A percentile compares a stretch with the other conserved stretches of the same genome.
Conservation (phyloP, 2,329 filamentous ascomycete genomes). For the Scortechinia acanthostroma region DNA sequence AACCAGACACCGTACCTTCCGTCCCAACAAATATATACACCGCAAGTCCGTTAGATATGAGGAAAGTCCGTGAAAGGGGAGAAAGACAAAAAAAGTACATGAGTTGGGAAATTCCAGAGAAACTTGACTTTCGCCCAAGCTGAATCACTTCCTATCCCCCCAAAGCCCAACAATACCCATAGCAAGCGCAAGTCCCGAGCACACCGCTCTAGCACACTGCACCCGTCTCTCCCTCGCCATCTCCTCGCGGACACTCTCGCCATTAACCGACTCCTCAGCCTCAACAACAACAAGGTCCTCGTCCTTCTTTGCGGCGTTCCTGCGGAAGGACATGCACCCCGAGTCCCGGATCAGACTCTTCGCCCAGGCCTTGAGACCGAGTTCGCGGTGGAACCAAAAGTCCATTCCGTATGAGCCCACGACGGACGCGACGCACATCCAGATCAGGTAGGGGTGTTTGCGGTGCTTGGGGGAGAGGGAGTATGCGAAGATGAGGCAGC, state of each 20-base stretch:
- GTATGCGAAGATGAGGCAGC: conserved; percentile 73
- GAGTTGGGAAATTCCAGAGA: too few relatives aligned
- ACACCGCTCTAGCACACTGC: background rate
- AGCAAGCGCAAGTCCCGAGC: background rate
- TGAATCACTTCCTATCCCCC: conserved; percentile 1
- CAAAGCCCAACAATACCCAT: background rate
- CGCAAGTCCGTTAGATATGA: too few relatives aligned
- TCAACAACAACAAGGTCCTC: background rate
- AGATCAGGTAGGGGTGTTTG: conserved; percentile 84
- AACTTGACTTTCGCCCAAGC: too few relatives aligned
- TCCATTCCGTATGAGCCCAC: background rate
- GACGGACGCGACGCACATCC: background rate
- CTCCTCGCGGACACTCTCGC: background rate
- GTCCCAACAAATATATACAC: too few relatives aligned
- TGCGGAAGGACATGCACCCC: background rate
- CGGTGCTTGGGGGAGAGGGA: conserved; percentile 65
- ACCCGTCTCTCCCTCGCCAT: background rate
- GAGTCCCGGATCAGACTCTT: background rate
- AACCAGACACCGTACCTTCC: too few relatives aligned
- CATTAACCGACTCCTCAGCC: background rate
- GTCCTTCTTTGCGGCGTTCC: background rate
- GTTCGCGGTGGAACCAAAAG: background rate
- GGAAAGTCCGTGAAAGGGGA: too few relatives aligned
- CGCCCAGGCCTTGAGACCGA: background rate
- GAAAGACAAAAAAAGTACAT: too few relatives aligned